phyloP scores from a whole-genome alignment of 2,329 filamentous ascomycete species.

The Mollisia scopiformis region DNA sequence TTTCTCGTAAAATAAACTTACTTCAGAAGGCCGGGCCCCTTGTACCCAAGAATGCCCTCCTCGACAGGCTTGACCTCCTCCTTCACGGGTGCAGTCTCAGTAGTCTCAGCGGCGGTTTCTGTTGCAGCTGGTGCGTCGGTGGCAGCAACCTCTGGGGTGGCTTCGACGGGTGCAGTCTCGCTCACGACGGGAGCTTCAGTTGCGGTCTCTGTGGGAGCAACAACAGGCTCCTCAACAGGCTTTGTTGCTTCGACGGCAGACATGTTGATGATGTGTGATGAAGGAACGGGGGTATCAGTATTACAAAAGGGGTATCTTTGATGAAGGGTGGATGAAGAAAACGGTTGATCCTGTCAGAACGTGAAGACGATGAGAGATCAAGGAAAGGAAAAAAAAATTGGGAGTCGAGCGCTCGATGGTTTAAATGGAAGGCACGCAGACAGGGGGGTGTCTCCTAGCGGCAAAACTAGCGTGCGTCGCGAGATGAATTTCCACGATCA shows the following conservation, averaged over 20 bases:
- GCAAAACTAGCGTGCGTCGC: too few relatives aligned
- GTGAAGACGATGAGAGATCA: not conserved
- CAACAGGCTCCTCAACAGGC: constrained; percentile 43
- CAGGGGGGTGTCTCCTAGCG: too few relatives aligned
- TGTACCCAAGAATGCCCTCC: constrained; percentile 87
- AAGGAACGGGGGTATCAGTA: not conserved
- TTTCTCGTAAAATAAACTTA: constrained; percentile 51
- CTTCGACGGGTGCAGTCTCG: constrained; percentile 41
- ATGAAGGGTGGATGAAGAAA: not conserved
- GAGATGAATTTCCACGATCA: not conserved
- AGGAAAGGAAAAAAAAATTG: not conserved
- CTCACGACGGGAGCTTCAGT: constrained; percentile 32
- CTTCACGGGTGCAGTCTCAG: constrained; percentile 54
- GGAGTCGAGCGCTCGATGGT: constrained; percentile 1
- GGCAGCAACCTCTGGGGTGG: constrained; percentile 32
- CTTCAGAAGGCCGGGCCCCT: constrained; percentile 82
- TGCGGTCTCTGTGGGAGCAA: constrained; percentile 34
- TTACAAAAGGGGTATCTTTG: constrained; percentile 10
- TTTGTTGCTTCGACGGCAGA: constrained; percentile 27
- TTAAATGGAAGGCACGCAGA: constrained; percentile 1
- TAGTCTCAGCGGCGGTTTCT: constrained; percentile 56
- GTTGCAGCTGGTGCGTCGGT: constrained; percentile 41
- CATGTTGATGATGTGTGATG: constrained; percentile 4
- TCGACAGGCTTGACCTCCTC: constrained; percentile 50
- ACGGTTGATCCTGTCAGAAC: not conserved